Conservation (phyloP, 23 red algal genomes). For the Gracilaria gracilis region DNA sequence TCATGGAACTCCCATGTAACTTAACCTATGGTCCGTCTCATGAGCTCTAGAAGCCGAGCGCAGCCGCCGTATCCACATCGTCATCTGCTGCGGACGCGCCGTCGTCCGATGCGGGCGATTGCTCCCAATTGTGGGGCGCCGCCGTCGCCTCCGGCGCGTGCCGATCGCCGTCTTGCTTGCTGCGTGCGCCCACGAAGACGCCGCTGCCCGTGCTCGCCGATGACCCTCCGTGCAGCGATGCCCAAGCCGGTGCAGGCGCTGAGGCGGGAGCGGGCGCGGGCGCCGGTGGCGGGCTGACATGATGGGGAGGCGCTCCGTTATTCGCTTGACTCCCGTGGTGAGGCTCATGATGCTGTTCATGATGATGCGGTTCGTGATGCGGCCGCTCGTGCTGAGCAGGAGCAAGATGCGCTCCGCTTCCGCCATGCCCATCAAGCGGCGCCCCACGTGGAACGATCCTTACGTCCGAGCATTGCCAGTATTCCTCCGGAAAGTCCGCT, state of each 20-base stretch:
- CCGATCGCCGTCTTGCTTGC: background rate
- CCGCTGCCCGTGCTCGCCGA: slow-evolving; percentile 22
- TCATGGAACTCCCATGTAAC: no score
- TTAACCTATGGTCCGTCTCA: no score
- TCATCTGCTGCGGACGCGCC: no score
- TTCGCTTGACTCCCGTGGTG: background rate
- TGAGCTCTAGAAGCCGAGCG: background rate
- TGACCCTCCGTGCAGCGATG: background rate
- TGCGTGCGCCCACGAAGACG: slow-evolving; percentile 5
- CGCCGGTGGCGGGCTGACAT: background rate
- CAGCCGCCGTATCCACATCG: background rate
- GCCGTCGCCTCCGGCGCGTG: background rate
- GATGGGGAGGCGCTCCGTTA: background rate
- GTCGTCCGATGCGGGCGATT: no score
- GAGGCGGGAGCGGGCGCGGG: no score
- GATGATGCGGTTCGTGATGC: slow-evolving; percentile 13
- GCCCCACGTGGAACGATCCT: slow-evolving; percentile 10
- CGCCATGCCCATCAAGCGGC: background rate
- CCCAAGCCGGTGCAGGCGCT: no score
- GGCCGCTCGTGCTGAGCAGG: no score
- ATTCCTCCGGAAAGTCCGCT: slow-evolving; percentile 61
- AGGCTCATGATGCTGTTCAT: background rate
- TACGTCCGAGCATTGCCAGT: slow-evolving; percentile 72
- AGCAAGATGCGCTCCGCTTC: background rate
- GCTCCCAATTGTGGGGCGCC: background rate